Evolutionary conservation across 139 green algal species (phyloP).

Genomic region (Picochlorum sp.): DNA sequence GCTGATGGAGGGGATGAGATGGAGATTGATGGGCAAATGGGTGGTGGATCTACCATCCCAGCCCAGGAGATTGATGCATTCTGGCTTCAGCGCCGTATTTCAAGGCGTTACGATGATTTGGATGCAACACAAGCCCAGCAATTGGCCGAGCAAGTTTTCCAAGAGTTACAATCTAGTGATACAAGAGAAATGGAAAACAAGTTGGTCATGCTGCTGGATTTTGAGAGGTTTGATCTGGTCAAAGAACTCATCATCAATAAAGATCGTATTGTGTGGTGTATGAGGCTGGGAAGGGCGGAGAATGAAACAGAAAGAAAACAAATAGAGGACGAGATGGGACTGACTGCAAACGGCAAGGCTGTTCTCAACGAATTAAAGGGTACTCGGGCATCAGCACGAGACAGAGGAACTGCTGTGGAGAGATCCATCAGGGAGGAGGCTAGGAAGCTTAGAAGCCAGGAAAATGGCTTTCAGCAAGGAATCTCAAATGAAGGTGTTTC

Average conservation of each 20-base stretch:
- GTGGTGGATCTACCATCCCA: conserved; percentile 7
- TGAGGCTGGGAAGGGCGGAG: conserved; percentile 65
- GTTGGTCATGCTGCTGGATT: conserved; percentile 85
- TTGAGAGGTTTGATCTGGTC: conserved; percentile 94
- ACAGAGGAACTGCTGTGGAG: conserved; percentile 77
- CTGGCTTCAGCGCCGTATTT: conserved; percentile 93
- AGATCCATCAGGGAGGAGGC: conserved; percentile 86
- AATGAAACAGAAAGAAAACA: conserved; percentile 58
- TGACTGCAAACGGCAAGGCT: conserved; percentile 28
- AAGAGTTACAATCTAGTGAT: conserved; percentile 31
- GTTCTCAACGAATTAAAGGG: conserved; percentile 79
- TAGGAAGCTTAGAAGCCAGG: conserved; percentile 49
- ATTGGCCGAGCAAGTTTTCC: conserved; percentile 66
- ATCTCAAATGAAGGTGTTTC: conserved; percentile 10
- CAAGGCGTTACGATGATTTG: conserved; percentile 50
- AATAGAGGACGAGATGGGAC: conserved; percentile 50
- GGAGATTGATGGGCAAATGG: conserved; percentile 32
- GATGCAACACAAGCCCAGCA: conserved; percentile 65
- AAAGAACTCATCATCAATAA: conserved; percentile 90
- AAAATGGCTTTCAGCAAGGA: conserved; percentile 15
- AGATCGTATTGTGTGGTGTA: conserved; percentile 93
- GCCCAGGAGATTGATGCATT: conserved; percentile 92
- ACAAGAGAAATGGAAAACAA: conserved; percentile 71
- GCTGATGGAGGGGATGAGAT: conserved; percentile 42
- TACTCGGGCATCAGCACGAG: conserved; percentile 61